Conservation (phyloP, 192 early-diverging fungal species). For the Podila epigama region DNA sequence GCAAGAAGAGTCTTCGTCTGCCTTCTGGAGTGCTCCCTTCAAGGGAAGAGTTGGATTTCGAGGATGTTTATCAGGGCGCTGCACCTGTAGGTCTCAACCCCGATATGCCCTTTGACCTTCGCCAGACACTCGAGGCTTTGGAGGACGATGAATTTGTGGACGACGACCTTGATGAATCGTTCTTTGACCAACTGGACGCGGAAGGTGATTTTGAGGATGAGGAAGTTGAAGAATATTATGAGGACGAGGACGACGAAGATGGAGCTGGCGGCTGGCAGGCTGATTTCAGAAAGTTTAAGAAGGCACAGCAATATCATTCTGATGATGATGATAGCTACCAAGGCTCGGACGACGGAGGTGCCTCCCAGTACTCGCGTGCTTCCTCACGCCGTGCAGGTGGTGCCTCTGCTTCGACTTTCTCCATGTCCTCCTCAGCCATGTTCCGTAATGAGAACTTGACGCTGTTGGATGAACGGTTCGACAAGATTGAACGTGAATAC, state of each 20-base stretch:
- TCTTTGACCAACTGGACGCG: constrained; percentile 82
- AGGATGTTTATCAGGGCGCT: constrained; percentile 74
- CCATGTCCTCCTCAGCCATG: constrained; percentile 95
- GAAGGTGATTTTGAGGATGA: constrained; percentile 59
- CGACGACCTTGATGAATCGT: constrained; percentile 81
- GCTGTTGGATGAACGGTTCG: constrained; percentile 94
- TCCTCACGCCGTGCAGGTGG: constrained; percentile 35
- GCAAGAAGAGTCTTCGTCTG: constrained; percentile 54
- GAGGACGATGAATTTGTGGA: constrained; percentile 92
- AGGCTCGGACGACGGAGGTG: constrained; percentile 59
- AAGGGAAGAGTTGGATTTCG: constrained; percentile 69
- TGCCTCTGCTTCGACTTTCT: constrained; percentile 65
- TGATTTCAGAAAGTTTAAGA: constrained; percentile 65
- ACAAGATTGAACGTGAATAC: constrained; percentile 73
- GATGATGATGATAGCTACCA: constrained; percentile 55
- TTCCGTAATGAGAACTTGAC: constrained; percentile 91
- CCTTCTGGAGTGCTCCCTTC: constrained; percentile 84
- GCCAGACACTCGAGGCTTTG: constrained; percentile 91
- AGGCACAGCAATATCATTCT: constrained; percentile 35
- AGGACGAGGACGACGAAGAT: constrained; percentile 54
- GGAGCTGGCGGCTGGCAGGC: constrained; percentile 60
- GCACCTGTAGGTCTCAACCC: constrained; percentile 68
- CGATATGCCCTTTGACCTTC: constrained; percentile 81
- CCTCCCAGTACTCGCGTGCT: constrained; percentile 33
- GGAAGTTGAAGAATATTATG: constrained; percentile 67